phyloP scores from a whole-genome alignment of 495 filamentous ascomycete genomes.

The Xylaria cubensis region DNA sequence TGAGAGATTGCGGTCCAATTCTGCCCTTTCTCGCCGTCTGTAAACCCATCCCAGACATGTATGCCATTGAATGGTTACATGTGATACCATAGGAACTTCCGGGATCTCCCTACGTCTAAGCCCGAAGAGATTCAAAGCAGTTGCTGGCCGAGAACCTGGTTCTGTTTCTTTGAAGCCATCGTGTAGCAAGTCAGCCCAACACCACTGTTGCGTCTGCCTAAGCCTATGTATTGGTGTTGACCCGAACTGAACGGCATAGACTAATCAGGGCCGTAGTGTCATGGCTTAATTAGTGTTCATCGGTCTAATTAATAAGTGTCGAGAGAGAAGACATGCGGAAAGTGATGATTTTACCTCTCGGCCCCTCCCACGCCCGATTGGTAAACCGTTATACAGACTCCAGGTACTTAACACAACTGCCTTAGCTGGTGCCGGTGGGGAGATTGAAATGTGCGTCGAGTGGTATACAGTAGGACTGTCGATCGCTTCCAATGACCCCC shows the following conservation, averaged over 20 bases:
- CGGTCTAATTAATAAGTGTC: not conserved
- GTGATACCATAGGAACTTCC: not conserved
- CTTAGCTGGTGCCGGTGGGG: not conserved
- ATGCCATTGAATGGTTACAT: not conserved
- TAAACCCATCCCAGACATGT: not conserved
- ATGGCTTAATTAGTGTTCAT: slow-evolving; percentile 4
- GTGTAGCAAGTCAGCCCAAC: slow-evolving; percentile 5
- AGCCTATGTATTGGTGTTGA: not conserved
- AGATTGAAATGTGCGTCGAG: not conserved
- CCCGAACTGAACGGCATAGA: too few species aligned
- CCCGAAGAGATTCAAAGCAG: not conserved
- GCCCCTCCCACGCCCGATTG: not conserved
- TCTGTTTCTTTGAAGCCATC: not conserved
- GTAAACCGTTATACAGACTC: not conserved
- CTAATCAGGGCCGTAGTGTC: not conserved
- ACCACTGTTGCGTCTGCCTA: not conserved
- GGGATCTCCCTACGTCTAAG: not conserved
- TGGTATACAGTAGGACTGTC: not conserved
- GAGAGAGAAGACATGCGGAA: not conserved
- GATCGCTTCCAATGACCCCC: slow-evolving; percentile 6
- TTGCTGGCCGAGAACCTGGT: not conserved
- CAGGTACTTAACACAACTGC: not conserved
- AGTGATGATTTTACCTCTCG: not conserved
- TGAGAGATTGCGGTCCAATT: not conserved
- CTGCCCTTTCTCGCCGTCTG: not conserved